Evolutionary conservation across 2,329 filamentous ascomycete species (phyloP).

Genomic region (Onygenales sp.): DNA sequence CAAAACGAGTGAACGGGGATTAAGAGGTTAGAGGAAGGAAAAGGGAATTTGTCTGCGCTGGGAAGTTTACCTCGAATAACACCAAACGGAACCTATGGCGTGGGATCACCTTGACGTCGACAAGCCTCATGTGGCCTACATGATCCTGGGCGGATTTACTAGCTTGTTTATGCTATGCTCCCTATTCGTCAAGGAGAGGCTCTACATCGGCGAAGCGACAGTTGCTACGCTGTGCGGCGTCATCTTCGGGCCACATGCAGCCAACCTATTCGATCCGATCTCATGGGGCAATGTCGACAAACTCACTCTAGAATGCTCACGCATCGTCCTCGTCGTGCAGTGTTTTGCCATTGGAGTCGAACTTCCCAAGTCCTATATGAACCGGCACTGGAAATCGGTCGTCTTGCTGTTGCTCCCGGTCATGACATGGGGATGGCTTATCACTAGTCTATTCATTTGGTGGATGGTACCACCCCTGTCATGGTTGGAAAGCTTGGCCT

Average conservation of each 20-base stretch:
- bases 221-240: constrained; percentile 67
- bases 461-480: constrained; percentile 69
- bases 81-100: constrained; percentile 28
- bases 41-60: too few relatives aligned
- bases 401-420: constrained; percentile 80
- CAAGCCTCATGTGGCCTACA: constrained; percentile 93
- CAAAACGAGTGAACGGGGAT: too few relatives aligned
- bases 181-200: constrained; percentile 92
- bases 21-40: too few relatives aligned
- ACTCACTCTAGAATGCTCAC: constrained; percentile 61
- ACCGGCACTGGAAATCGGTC: constrained; percentile 92
- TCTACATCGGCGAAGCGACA: constrained; percentile 98
- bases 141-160: constrained; percentile 96
- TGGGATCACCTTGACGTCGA: constrained; percentile 58
- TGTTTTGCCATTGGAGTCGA: constrained; percentile 66
- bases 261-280: constrained; percentile 51
- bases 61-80: neutral
- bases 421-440: constrained; percentile 81
- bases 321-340: constrained; percentile 62
- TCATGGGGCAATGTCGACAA: constrained; percentile 59
- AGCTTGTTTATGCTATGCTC: constrained; percentile 98
- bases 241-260: constrained; percentile 60
- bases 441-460: constrained; percentile 91
- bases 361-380: constrained; percentile 75
- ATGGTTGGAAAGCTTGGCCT: constrained; percentile 82